Evolutionary conservation across 768 basidiomycete genomes (phyloP).

Genomic region (Pleurotus pulmonarius): DNA sequence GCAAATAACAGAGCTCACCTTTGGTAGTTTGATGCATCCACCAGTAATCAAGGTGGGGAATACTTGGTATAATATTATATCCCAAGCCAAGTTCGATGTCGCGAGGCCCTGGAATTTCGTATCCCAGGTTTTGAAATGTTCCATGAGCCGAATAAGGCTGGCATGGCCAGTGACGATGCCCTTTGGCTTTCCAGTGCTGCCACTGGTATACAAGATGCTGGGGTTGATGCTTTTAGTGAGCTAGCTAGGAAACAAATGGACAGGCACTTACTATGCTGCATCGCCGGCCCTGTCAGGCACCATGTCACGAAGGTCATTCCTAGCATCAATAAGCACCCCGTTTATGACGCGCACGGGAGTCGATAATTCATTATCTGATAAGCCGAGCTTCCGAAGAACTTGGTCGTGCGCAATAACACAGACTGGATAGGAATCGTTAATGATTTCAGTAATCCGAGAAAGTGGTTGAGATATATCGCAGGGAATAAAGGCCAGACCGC

Average conservation of each 20-base stretch:
- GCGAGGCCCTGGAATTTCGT: background rate
- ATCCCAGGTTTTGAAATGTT: background rate
- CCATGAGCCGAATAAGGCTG: background rate
- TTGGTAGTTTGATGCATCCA: constrained; percentile 9
- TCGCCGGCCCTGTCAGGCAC: background rate
- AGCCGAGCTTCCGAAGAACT: background rate
- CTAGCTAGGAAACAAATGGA: too few relatives aligned
- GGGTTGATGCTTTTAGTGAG: too few relatives aligned
- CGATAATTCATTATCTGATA: background rate
- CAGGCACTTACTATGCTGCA: background rate
- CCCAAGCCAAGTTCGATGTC: constrained; percentile 5
- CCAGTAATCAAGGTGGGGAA: constrained; percentile 5
- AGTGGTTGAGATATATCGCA: background rate
- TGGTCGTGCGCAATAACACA: background rate
- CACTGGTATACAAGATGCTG: constrained; percentile 13
- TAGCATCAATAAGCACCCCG: background rate
- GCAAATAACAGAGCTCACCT: background rate
- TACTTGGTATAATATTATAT: background rate
- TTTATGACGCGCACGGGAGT: background rate
- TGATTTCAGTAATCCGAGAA: background rate
- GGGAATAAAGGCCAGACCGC: background rate
- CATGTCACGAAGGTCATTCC: background rate
- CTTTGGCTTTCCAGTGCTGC: constrained; percentile 19
- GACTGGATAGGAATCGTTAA: background rate
- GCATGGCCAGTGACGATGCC: constrained; percentile 14